Percentiles rank a stretch among this genome's conserved stretches.
phyloP scores from a whole-genome alignment of 2,329 filamentous ascomycete species.

The Monosporascus sp. region DNA sequence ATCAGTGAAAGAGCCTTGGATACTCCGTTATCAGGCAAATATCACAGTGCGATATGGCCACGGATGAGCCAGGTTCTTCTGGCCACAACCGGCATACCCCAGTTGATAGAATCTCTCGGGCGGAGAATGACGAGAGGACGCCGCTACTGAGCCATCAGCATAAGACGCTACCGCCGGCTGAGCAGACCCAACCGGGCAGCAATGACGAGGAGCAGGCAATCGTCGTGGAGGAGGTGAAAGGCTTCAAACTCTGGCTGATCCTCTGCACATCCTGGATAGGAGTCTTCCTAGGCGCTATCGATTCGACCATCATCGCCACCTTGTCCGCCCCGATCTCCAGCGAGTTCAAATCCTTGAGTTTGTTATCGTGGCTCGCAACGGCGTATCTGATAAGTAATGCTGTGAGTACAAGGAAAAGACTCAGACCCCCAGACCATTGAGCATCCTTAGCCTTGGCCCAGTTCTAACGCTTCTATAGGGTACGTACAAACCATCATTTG shows the following conservation, averaged over 20 bases:
- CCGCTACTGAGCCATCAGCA: constrained; percentile 17
- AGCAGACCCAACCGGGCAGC: constrained; percentile 8
- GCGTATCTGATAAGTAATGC: constrained; percentile 86
- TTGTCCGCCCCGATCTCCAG: constrained; percentile 78
- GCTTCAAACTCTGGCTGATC: constrained; percentile 45
- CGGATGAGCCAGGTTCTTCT: not conserved
- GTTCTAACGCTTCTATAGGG: not conserved
- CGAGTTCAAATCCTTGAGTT: constrained; percentile 72
- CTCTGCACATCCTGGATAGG: constrained; percentile 53
- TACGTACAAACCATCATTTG: not conserved
- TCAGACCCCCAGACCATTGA: not conserved
- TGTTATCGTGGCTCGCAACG: constrained; percentile 83
- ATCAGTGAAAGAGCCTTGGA: too few species aligned
- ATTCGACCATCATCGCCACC: constrained; percentile 81
- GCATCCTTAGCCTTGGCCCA: not conserved
- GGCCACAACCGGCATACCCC: not conserved
- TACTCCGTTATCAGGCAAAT: too few species aligned
- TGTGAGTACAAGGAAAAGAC: not conserved
- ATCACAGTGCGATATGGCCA: not conserved
- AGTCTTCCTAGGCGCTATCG: constrained; percentile 60
- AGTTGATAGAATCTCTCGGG: not conserved
- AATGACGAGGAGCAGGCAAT: constrained; percentile 40
- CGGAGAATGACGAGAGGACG: constrained; percentile 11
- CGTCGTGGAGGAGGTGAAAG: constrained; percentile 43
- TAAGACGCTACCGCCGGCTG: constrained; percentile 5